phyloP scores from a whole-genome alignment of 345 rosid genomes.

The Arabis hirsuta region DNA sequence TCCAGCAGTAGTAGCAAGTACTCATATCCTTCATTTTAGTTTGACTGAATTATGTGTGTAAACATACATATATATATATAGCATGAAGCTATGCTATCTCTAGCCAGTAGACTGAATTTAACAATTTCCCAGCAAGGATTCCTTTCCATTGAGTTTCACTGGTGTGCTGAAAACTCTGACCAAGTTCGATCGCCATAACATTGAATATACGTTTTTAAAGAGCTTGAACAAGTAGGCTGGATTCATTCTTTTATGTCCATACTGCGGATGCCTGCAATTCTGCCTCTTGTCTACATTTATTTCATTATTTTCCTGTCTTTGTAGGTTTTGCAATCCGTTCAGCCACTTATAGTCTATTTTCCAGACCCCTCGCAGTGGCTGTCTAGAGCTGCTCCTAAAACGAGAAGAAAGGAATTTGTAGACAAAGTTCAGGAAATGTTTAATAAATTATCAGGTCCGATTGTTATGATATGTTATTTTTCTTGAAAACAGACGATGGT shows the following conservation, averaged over 20 bases:
- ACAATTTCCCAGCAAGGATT: constrained; percentile 3
- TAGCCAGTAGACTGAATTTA: neutral
- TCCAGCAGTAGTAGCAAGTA: no score
- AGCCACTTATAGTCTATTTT: constrained; percentile 88
- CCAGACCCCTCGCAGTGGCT: constrained; percentile 88
- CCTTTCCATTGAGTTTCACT: constrained; percentile 1
- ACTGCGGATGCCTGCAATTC: constrained; percentile 20
- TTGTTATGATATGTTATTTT: constrained; percentile 61
- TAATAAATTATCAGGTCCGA: constrained; percentile 74
- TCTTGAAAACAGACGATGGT: constrained; percentile 75
- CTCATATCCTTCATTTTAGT: neutral
- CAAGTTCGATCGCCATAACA: constrained; percentile 15
- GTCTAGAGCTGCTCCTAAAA: constrained; percentile 84
- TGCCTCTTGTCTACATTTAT: constrained; percentile 7
- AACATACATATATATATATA: constrained; percentile 2
- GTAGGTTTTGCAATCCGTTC: constrained; percentile 76
- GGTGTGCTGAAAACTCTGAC: constrained; percentile 4
- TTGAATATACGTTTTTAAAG: neutral
- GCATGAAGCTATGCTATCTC: constrained; percentile 4
- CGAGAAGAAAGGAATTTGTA: constrained; percentile 67
- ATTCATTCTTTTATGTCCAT: neutral
- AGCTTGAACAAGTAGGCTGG: neutral
- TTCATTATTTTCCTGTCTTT: constrained; percentile 35
- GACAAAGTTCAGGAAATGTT: constrained; percentile 67
- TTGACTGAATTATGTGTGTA: neutral